Percentiles rank a stretch among this genome's conserved stretches.
Conservation (phyloP, 805 yeast genomes). For the Candida ulmi region DNA sequence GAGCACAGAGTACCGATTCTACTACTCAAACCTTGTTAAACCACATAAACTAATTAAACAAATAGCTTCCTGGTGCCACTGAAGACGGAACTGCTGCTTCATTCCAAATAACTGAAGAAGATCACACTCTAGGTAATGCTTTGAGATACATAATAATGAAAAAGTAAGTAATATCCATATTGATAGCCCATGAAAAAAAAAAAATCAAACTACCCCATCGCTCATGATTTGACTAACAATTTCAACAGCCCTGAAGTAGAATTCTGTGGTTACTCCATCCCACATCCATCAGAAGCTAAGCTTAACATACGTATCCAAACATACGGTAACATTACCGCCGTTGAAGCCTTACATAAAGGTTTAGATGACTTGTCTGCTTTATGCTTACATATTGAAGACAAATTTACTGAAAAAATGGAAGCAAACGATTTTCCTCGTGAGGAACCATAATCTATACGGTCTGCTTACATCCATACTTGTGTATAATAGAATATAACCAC, state of each 20-base stretch:
- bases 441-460: constrained; percentile 40
- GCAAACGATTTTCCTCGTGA: constrained; percentile 44
- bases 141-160: constrained; percentile 93
- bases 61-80: constrained; percentile 70
- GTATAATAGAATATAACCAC: not conserved
- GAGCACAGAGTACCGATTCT: not conserved
- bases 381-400: constrained; percentile 79
- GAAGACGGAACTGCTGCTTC: constrained; percentile 95
- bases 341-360: constrained; percentile 90
- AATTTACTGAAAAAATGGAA: constrained; percentile 63
- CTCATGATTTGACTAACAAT: constrained; percentile 3
- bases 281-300: constrained; percentile 93
- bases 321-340: constrained; percentile 77
- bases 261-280: constrained; percentile 97
- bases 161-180: no score
- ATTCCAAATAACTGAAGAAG: constrained; percentile 89
- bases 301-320: constrained; percentile 92
- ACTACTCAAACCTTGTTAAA: not conserved
- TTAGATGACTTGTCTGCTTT: constrained; percentile 76
- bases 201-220: no score
- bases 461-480: not conserved
- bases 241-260: constrained; percentile 77
- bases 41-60: not conserved
- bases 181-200: no score
- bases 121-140: constrained; percentile 94